Base-by-base conservation (phyloP, 1,139 yeast species). In the Scheffersomyces segobiensis region DNA sequence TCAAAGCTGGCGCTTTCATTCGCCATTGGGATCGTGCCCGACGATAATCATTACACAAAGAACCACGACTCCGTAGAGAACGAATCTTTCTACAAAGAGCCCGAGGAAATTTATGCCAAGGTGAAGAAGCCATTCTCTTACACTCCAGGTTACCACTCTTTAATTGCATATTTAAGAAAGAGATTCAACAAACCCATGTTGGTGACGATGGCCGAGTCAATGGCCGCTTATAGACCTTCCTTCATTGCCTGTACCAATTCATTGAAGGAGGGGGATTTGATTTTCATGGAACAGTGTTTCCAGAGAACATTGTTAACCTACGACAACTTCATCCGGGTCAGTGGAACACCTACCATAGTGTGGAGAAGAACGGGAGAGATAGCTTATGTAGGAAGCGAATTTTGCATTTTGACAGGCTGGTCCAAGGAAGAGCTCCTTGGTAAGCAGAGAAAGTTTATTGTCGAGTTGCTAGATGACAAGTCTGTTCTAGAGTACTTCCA, bases 321-420 rank as follows among this genome's bases (percentile, higher is more conserved):
- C 71, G 96, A 92, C 64, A 90, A 88, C 70, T 91, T 91, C 70
- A 89, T 95, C 50, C 81, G 87, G 20, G 86, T 89, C 24, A 87
- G 93, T 52, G 98, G 98, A 0, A 93, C 98, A 0, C 98, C 98
- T 0, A 93, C 98, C 0, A 85, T 93, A 32, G 95, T 93, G 5
- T 95, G 98, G 98, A 80, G 99, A 63, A 81, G 98, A 58, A 93
- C 97, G 0, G 97, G 98, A 10, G 97, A 93, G 71, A 91, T 95
- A 21, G 96, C 97, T 0, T 93, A 93, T 60, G 97, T 93, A 3
- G 97, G 97, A 12, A 91, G 89, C 65, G 98, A 95, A 72, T 95
- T 95, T 70, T 89, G 96, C 64, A 83, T 91, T 18, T 77, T 95
- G 24, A 92, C 98, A 0, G 98, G 98, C 1, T 93, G 98, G 98